Evolutionary conservation across 345 rosid genomes (phyloP).

Genomic region (Brassica carinata): DNA sequence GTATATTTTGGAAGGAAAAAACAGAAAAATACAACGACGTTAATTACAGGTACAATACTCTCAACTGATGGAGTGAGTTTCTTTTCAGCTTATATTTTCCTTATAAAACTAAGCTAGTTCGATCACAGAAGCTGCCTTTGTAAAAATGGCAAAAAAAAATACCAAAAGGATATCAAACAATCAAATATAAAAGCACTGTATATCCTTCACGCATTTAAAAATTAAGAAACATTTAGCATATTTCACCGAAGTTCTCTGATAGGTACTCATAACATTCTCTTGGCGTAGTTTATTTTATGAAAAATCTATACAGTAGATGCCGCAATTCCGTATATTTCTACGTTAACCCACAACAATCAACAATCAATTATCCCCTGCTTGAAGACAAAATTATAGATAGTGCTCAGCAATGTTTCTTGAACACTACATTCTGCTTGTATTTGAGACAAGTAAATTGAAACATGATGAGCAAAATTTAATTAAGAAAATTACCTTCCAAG

Average conservation of each 20-base stretch:
- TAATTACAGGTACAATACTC: background rate
- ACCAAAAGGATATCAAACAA: slow-evolving; percentile 15
- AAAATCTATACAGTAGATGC: slow-evolving; percentile 1
- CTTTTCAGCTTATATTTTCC: background rate
- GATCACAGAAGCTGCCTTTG: slow-evolving; percentile 4
- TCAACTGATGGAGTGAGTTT: background rate
- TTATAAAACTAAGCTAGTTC: background rate
- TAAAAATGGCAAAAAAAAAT: background rate
- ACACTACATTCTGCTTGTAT: slow-evolving; percentile 12
- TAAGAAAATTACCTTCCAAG: slow-evolving; percentile 63
- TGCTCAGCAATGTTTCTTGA: background rate
- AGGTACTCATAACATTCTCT: background rate
- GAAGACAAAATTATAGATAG: slow-evolving; percentile 14
- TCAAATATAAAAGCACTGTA: background rate
- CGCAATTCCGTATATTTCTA: slow-evolving; percentile 10
- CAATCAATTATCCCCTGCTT: background rate
- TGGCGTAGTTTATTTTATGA: background rate
- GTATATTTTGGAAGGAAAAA: slow-evolving; percentile 2
- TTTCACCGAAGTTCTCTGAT: slow-evolving; percentile 7
- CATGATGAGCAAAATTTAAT: slow-evolving; percentile 7
- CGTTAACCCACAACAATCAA: background rate
- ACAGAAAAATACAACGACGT: slow-evolving; percentile 3
- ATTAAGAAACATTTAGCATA: slow-evolving; percentile 6
- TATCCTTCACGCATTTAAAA: background rate
- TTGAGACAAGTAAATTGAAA: background rate